Evolutionary conservation across 176 grass and related monocot genomes (phyloP), one percentile per base, ranked within the genome.

Genomic region (Eremochloa ophiuroides): DNA sequence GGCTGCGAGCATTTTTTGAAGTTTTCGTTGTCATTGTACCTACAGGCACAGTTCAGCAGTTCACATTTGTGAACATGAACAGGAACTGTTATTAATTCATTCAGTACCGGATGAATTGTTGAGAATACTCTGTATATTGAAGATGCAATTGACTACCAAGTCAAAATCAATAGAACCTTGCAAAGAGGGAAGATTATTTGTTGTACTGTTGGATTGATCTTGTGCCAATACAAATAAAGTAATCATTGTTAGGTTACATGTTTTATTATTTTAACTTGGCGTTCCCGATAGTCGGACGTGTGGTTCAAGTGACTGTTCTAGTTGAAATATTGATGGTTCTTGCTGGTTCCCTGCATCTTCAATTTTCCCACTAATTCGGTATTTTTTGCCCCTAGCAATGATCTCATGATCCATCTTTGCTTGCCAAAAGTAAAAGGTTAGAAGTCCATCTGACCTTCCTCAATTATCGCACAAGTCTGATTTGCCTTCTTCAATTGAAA

Each of bases 61-160:
- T 79, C 60, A 70, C 61, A 33, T 71, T 42, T 1, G 16, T 40
- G 42, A 51, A 26, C 31, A 69, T 6, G 44, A 48, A 69, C 35
- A 47, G 70, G 25, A 3, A 16, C 12, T 2, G 34, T 35, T 35
- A 9, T 59, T 61, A 30, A 43, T 66, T 56, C n/a, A 38, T 80
- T 40, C 17, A 23, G 18, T 29, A 16, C 39, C 7, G 17, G 53
- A 73, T 60, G 40, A 56, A 17, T 47, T 79, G 22, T 79, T 74
- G 47, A 80, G 61, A 83, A 29, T 55, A 66, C 41, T 61, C 9
- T 62, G 73, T 30, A 75, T 80, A 80, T 63, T 76, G 47, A 70
- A 22, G 25, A 26, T 41, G 23, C 30, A 22, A 29, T 28, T 50
- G 42, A 66, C 44, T 34, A 29, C 25, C 10, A 62, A 28, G 59